phyloP scores from a whole-genome alignment of 1,139 yeast genomes.

The Debaryomyces nepalensis region DNA sequence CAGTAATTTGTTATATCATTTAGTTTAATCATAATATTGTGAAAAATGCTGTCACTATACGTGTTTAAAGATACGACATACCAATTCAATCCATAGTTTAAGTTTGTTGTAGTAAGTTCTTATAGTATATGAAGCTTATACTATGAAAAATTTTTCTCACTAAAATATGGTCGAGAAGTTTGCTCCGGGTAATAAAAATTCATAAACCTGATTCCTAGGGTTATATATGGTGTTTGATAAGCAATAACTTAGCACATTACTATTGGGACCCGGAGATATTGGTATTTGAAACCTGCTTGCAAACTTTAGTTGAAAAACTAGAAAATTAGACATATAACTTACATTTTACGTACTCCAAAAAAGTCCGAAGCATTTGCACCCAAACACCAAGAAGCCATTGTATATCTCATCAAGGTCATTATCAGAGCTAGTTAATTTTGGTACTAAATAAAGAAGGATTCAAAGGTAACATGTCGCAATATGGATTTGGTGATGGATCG shows the following conservation, averaged over 20 bases:
- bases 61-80: slow-evolving; percentile 3
- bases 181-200: slow-evolving; percentile 3
- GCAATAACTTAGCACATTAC: too few species aligned
- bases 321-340: not conserved
- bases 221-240: not conserved
- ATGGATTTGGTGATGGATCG: not conserved
- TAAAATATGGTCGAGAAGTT: not conserved
- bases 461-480: not conserved
- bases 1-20: slow-evolving; percentile 12
- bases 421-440: too few species aligned
- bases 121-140: too few species aligned
- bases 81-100: slow-evolving; percentile 3
- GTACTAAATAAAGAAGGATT: not conserved
- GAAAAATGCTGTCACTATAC: not conserved
- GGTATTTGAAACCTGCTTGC: not conserved
- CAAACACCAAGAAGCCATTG: slow-evolving; percentile 1
- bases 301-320: not conserved
- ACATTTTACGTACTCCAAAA: not conserved
- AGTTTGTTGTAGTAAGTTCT: not conserved
- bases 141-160: slow-evolving; percentile 1
- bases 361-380: slow-evolving; percentile 5
- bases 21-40: slow-evolving; percentile 9
- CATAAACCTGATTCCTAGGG: slow-evolving; percentile 1
- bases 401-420: too few species aligned
- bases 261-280: too few species aligned